Base-by-base conservation (phyloP, 2,329 filamentous ascomycete genomes). In the Fusarium caatingaense region DNA sequence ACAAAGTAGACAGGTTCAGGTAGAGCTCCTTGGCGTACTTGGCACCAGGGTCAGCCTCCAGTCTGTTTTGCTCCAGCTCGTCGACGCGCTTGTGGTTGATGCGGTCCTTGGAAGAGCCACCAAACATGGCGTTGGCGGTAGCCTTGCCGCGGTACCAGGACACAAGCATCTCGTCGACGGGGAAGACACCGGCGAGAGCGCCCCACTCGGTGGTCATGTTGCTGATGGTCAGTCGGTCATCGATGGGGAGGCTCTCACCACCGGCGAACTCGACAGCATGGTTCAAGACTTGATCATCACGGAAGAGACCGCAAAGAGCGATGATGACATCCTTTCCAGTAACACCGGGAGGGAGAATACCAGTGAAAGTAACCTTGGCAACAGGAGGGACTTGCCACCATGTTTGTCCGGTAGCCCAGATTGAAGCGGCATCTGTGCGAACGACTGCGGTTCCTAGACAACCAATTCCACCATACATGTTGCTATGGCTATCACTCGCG, bases 291-390 rank as follows among this genome's bases (percentile, higher is more conserved):
- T 97, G 93, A 72, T 93, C 91, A 56, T 92, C 89, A 80, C 92
- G 92, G 83, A 98, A 97, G 0, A 97, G 81, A 2, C 92, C 93
- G 72, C 93, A 97, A 2, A 98, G 86, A 1, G 93, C 93, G 27
- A 98, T 88, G 71, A 98, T 98, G 15, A 97, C 92, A 78, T 98
- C 96, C 80, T 99, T 98, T 30, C 94, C 95, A 0, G 92, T 93
- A 2, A 97, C 94, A 13, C 94, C 94, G 2, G 83, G 82, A 0
- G 93, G 94, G 9, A 97, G 82, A 1, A 88, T 80, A 9, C 94
- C 94, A 0, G 87, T 92, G 13, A 98, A 85, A 0, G 88, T 94
- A 25, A 98, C 88, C 80, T 92, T 91, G 2, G 92, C 93, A 28
- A 97, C 88, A 0, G 93, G 93, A 0, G 95, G 95, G 25, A 96